Evolutionary conservation across 2,329 filamentous ascomycete genomes (phyloP), one percentile per base, ranked within the genome.

Genomic region (Cladorrhinum sp.): DNA sequence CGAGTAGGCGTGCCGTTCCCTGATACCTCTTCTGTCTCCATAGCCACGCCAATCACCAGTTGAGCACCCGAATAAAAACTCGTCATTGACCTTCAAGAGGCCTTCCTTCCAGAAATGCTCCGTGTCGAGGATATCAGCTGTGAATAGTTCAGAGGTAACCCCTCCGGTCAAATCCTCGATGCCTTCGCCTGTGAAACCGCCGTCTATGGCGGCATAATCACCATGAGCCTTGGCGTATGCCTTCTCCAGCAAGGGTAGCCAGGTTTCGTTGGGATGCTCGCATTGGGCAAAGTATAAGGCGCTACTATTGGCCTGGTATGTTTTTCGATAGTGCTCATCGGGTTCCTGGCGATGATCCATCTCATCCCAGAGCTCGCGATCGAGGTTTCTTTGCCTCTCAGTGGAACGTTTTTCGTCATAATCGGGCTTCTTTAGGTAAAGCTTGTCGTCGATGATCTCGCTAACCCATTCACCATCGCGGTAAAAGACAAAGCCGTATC

Each of bases 21-120:
- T 76, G 54, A 86, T 86, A 1, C 84, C 84, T 62, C 81, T 79
- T 27, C 86, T 78, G 55, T 82, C 75, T 2, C 86, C 85, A 59
- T 85, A 87, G 1, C 85, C 85, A 29, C 80, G 80, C 62, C 88
- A 80, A 24, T 87, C 76, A 9, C 87, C 88, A 0, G 84, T 85
- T 0, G 81, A 83, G 67, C 87, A 90, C n/a, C 88, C 87, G 67
- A 91, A 91, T 7, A 91, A 76, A 68, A 95, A 96, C 55, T 91
- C 87, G 58, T 91, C 77, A 71, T 96, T 95, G 60, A 92, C 90
- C 64, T 89, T 86, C 74, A 87, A 84, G 23, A 96, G 81, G 71
- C 95, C 90, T 38, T 93, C 86, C 1, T 82, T 84, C 92, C 92
- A 96, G 71, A 96, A 96, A 22, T 85, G 82, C 55, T 96, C 87